phyloP scores from a whole-genome alignment of 1,139 yeast genomes.

The Sugiyamaella neomexicana region DNA sequence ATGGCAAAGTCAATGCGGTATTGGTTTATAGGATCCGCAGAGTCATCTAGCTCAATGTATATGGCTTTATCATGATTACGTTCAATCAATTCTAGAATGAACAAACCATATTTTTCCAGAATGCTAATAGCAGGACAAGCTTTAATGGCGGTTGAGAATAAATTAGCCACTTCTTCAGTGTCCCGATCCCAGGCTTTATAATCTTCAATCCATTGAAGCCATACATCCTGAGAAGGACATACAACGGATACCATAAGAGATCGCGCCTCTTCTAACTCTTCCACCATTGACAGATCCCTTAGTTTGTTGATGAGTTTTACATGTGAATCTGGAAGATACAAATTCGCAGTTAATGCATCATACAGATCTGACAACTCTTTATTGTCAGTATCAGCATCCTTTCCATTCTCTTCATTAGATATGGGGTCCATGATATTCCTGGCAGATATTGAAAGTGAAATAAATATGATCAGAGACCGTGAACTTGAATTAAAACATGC shows the following conservation, averaged over 20 bases:
- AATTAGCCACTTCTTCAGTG: conserved; percentile 16
- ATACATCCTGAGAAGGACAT: conserved; percentile 26
- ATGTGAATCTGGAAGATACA: conserved; percentile 12
- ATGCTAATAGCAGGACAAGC: conserved; percentile 26
- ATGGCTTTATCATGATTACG: not conserved
- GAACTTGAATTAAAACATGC: too few relatives aligned
- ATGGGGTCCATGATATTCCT: not conserved
- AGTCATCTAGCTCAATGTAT: conserved; percentile 21
- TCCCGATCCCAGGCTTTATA: conserved; percentile 13
- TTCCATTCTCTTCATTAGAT: not conserved
- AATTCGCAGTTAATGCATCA: not conserved
- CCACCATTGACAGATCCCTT: conserved; percentile 7
- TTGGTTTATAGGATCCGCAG: conserved; percentile 4
- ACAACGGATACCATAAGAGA: conserved; percentile 11
- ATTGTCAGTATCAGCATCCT: not conserved
- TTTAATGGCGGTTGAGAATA: conserved; percentile 28
- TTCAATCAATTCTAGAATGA: conserved; percentile 7
- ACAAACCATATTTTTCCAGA: conserved; percentile 29
- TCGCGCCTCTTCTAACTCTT: conserved; percentile 16
- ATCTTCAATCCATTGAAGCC: conserved; percentile 36
- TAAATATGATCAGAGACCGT: not conserved
- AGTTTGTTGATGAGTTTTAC: conserved; percentile 6
- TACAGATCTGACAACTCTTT: not conserved
- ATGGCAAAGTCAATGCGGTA: conserved; percentile 12
- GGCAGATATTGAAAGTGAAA: not conserved